Evolutionary conservation across 495 filamentous ascomycete species (phyloP).

Genomic region (Podospora tetraspora): DNA sequence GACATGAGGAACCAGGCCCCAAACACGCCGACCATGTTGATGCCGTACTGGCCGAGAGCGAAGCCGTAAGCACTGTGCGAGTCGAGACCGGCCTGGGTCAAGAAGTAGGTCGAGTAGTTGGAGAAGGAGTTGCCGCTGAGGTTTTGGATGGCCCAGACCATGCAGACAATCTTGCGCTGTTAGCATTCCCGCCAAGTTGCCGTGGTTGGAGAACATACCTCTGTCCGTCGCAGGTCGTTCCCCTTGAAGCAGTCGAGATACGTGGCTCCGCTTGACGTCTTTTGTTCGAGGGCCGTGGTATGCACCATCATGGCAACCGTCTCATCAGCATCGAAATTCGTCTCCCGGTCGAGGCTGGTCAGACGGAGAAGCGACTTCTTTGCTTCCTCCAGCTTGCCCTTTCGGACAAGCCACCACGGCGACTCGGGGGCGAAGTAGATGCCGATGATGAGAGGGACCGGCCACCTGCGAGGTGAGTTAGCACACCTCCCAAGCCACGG

Average conservation of each 20-base stretch:
- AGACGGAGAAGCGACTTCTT: conserved; percentile 63
- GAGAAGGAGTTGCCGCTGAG: conserved; percentile 73
- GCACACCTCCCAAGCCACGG: not conserved
- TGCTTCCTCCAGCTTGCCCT: conserved; percentile 61
- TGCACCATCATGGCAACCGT: conserved; percentile 82
- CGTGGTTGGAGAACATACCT: conserved; percentile 21
- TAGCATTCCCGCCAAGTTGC: not conserved
- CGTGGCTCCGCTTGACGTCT: conserved; percentile 62
- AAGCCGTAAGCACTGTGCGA: conserved; percentile 59
- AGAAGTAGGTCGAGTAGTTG: conserved; percentile 75
- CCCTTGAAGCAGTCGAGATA: conserved; percentile 74
- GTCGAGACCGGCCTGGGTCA: conserved; percentile 63
- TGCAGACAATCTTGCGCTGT: conserved; percentile 53
- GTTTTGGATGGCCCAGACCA: conserved; percentile 82
- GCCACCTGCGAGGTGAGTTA: conserved; percentile 44
- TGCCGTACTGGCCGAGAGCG: conserved; percentile 67
- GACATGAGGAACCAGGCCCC: conserved; percentile 71
- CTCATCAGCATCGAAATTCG: conserved; percentile 66
- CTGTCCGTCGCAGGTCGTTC: conserved; percentile 66
- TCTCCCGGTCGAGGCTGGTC: conserved; percentile 52
- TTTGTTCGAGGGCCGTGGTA: conserved; percentile 67
- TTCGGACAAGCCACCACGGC: conserved; percentile 79
- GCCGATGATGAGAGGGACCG: conserved; percentile 64
- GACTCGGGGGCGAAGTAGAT: conserved; percentile 69
- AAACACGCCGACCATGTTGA: conserved; percentile 69